Evolutionary conservation across 2,329 filamentous ascomycete genomes (phyloP), one percentile per base, ranked within the genome.

Genomic region (Trichoderma atrobrunneum): DNA sequence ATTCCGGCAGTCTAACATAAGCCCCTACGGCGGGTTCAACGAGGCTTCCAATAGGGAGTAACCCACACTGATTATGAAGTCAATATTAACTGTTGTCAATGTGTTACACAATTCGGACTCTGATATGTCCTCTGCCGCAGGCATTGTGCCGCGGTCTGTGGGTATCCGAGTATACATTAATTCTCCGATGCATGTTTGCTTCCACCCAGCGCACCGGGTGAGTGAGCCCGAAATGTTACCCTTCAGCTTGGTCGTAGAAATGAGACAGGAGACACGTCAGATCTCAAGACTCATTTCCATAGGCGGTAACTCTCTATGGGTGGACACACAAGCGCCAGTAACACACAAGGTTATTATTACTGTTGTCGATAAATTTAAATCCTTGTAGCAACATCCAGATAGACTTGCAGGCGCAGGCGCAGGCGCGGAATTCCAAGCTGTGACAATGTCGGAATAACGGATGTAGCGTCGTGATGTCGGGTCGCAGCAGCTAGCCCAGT

Each of bases 131-230:
- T 70, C 36, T 64, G 48, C 65, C 67, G 66, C 59, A 70, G 60
- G 14, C 34, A n/a, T 43, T 32, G 21, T 34, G 54, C 56, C 12
- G 65, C 57, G 21, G 30, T 8, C 39, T 62, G 71, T 69, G 30
- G 18, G 51, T 26, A 65, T 61, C 66, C 69, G 51, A 57, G 26
- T 2, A 8, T n/a, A 21, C 12, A 63, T 8, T 63, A 72, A 72
- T 72, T 72, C 71, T 72, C 71, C 71, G 71, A 72, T 21, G 71
- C 71, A 65, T 59, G 71, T 70, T 70, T 72, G 59, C 70, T 72
- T 56, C 39, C 5, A 60, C 30, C 65, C 61, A 62, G 54, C 28
- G 28, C 34, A 59, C 39, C 54, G 54, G 69, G 34, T 66, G 69
- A 60, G 48, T 56, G 28, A 61, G 36, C 11, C 56, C 39, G 56